Base-by-base conservation (phyloP, 2,329 filamentous ascomycete genomes). In the Fusarium sp. region DNA sequence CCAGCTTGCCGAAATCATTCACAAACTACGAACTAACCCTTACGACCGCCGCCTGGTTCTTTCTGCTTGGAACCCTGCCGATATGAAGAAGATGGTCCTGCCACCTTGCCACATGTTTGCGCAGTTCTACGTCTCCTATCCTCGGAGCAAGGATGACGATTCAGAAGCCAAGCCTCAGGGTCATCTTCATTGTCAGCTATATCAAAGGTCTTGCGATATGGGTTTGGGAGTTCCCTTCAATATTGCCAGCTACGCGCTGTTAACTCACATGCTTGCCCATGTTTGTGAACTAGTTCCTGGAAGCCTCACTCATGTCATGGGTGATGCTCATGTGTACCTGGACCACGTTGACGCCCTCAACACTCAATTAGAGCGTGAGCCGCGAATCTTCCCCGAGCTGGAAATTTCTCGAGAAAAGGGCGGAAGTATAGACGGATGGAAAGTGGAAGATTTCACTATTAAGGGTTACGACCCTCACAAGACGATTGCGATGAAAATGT, bases 61-160 rank as follows among this genome's bases (percentile, higher is more conserved):
- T 66, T 93, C 89, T 71, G 96, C 96, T 1, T 99, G 96, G 96
- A 99, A 99, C 80, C 95, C 95, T 0, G 89, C 89, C 13, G 95
- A 97, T 81, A 82, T 98, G 73, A 88, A 88, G 74, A 92, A 92
- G 81, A 98, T 98, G 95, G 95, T 94, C 3, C 85, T 98, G 35
- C 95, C 95, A 71, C 95, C 95, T 3, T 98, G 95, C 80, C 95
- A 98, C 83, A 97, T 98, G 94, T 97, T 98, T 85, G 95, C 95
- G 10, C 95, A 98, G 80, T 98, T 98, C 79, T 97, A 97, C 80
- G 94, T 97, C 24, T 93, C 91, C 0, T 97, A 91, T 80, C 93
- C 92, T 16, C 76, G 81, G 20, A 62, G 77, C 22, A 73, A 60
- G 50, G 70, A 61, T 1, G 71, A 69, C 6, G 79, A 79, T 38